phyloP scores from a whole-genome alignment of 2,329 filamentous ascomycete species.

The Ophiostoma populinum region DNA sequence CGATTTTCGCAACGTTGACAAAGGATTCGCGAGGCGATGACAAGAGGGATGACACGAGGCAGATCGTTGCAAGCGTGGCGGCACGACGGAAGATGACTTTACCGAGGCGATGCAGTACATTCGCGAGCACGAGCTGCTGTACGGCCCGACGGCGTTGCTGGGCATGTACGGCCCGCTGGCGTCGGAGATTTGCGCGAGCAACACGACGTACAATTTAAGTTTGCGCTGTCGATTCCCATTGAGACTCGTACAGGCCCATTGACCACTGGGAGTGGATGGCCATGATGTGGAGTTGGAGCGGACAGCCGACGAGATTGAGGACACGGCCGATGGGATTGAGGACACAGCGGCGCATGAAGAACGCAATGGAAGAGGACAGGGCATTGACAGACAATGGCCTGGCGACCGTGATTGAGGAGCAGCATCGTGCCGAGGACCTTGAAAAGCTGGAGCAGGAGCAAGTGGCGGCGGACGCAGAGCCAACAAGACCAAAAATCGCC shows the following conservation, averaged over 20 bases:
- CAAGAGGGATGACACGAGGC: no score
- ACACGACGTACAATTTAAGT: slow-evolving; percentile 82
- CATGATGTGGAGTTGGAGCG: no score
- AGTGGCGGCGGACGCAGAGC: neutral
- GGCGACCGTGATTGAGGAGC: slow-evolving; percentile 42
- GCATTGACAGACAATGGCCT: slow-evolving; percentile 53
- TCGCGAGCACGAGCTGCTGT: slow-evolving; percentile 68
- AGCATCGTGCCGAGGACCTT: slow-evolving; percentile 18
- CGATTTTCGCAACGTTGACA: no score
- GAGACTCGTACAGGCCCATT: no score
- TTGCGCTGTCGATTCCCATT: no score
- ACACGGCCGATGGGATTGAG: no score
- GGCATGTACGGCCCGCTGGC: slow-evolving; percentile 82
- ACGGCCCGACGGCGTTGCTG: slow-evolving; percentile 69
- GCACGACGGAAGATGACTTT: slow-evolving; percentile 89
- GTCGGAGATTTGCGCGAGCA: slow-evolving; percentile 85
- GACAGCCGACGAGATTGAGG: no score
- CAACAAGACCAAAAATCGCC: neutral
- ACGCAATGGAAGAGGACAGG: slow-evolving; percentile 58
- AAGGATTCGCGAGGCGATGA: no score
- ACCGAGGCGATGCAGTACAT: slow-evolving; percentile 75
- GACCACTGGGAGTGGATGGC: no score
- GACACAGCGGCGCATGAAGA: neutral
- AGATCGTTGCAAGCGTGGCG: no score
- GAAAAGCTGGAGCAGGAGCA: slow-evolving; percentile 16